Conservation (phyloP, 2,329 filamentous ascomycete genomes). For the Microcyclospora tardicrescens region DNA sequence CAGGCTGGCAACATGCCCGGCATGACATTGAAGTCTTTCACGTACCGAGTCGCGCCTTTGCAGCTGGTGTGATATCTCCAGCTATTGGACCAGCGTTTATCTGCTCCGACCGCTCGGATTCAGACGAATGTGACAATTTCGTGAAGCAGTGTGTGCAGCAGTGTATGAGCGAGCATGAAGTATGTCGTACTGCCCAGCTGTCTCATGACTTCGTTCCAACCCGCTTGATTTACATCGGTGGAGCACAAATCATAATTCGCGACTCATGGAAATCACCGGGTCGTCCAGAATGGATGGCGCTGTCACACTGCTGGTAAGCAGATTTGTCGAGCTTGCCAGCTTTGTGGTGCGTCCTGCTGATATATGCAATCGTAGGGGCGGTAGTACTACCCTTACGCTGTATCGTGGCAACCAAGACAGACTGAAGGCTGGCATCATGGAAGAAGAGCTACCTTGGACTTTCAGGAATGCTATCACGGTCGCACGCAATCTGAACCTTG, state of each 20-base stretch:
- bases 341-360: no score
- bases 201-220: neutral
- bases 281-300: neutral
- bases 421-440: neutral
- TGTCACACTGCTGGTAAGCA: neutral
- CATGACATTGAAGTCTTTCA: neutral
- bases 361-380: no score
- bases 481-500: neutral
- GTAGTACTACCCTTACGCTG: no score
- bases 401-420: neutral
- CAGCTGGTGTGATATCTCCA: neutral
- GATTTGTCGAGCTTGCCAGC: neutral
- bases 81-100: neutral
- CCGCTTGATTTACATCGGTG: neutral
- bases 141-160: neutral
- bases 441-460: neutral
- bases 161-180: neutral
- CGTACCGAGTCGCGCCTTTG: neutral
- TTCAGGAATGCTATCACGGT: neutral
- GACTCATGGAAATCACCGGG: neutral
- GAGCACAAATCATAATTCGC: no score
- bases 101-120: neutral
- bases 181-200: neutral
- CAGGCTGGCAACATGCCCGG: neutral
- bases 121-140: neutral